Conservation (phyloP, 2,329 filamentous ascomycete genomes). For the Ophiostoma sp. region DNA sequence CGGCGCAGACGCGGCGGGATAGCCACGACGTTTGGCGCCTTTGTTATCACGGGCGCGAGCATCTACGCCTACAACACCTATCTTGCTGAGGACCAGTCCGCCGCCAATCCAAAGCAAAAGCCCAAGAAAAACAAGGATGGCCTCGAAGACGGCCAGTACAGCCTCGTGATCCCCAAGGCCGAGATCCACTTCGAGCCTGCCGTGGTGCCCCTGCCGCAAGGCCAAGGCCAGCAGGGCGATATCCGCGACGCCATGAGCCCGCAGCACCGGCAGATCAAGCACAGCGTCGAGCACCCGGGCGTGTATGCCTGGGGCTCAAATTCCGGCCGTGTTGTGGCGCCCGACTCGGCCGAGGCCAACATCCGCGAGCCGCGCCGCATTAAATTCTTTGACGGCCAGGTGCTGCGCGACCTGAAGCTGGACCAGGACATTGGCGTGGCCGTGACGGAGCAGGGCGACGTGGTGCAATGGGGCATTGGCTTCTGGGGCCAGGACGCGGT, state of each 20-base stretch:
- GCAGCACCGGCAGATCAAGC: conserved; percentile 84
- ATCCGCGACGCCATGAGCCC: conserved; percentile 73
- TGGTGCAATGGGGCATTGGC: conserved; percentile 84
- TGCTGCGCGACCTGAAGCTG: conserved; percentile 82
- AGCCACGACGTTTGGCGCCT: conserved; percentile 21
- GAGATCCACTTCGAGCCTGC: conserved; percentile 63
- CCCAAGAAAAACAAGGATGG: conserved; percentile 12
- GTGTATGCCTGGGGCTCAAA: conserved; percentile 96
- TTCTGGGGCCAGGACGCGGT: conserved; percentile 40
- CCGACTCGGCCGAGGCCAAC: conserved; percentile 67
- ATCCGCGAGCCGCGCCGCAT: conserved; percentile 78
- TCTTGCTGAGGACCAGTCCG: no score
- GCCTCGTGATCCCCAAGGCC: conserved; percentile 34
- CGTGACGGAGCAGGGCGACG: conserved; percentile 77
- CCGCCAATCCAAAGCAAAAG: not conserved
- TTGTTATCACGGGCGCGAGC: conserved; percentile 26
- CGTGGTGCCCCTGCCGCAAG: conserved; percentile 43
- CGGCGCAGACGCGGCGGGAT: conserved; percentile 16
- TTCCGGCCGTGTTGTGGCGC: conserved; percentile 74
- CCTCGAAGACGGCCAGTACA: conserved; percentile 13
- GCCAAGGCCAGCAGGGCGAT: conserved; percentile 57
- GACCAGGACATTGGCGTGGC: conserved; percentile 78
- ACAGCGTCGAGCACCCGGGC: conserved; percentile 74
- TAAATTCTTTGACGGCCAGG: conserved; percentile 72
- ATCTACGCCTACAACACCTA: conserved; percentile 24